Evolutionary conservation across 306 rosid genomes (phyloP), one percentile per base, ranked within the genome.

Genomic region (Trifolium pratense): DNA sequence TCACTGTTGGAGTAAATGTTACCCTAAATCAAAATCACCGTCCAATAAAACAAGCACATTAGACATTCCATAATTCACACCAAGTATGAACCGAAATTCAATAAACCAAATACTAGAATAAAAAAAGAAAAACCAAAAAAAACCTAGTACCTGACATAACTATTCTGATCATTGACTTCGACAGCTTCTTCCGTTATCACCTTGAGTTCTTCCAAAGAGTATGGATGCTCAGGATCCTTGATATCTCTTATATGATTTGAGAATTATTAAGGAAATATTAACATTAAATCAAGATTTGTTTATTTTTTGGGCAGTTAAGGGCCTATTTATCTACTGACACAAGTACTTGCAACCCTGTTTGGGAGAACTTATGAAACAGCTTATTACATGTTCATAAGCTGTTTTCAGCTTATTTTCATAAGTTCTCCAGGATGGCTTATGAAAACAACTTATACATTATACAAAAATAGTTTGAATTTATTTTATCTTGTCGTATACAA

Each of bases 141-240:
- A 1, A 66, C 5, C 32, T 29, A 29, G 36, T 81, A 91, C 99
- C 97, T 95, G 66, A 91, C 97, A 66, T 90, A 84, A 73, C 95
- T 89, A 63, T 60, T 86, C 14, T 52, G 32, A 58, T 90, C 96
- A 68, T 95, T 87, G 56, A 95, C 92, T 82, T 95, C 93, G 73
- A 95, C 59, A 10, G 92, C 97, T 73, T 91, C 99, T 83, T 91
- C 97, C 0, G 92, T 79, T 64, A 95, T 88, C 61, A 94, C 97
- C 82, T 91, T 90, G 79, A 94, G 99, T 90, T 94, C 96, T 76
- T 94, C 97, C 86, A 91, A 81, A 29, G 99, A 94, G 80, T 91
- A 88, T 0, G 97, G 97, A 39, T 91, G 92, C 72, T 91, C 96
- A 1, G 97, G 99, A 74, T 95, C 99, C 87, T 89, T 91, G 56